Evolutionary conservation across 768 basidiomycete species (phyloP), one percentile per base, ranked within the genome.

Genomic region (Lenzites betulinus): DNA sequence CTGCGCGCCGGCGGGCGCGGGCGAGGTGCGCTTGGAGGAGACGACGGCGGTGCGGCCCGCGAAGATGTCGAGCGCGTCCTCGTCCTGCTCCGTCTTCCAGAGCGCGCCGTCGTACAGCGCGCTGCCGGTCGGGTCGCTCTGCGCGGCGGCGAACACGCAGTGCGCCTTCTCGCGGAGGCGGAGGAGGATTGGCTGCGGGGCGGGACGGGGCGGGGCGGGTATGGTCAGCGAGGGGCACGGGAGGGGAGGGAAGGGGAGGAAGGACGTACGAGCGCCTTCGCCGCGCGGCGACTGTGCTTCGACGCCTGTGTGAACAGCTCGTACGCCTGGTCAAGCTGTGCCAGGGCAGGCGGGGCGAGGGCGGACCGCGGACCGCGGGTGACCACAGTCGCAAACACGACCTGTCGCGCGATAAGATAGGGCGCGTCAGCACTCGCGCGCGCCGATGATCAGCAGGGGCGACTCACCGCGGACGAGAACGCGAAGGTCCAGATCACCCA

Each of bases 321-420:
- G 60, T 81, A 85, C 0, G 88, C 88, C 43, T 83, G 80, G 28
- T 90, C 88, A 8, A 93, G 77, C 65, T 92, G 88, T 20, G 77
- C 71, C 73, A 92, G 84, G 3, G 91, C 91, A 1, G 81, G 78
- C 13, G 79, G 72, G 0, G 90, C 91, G 12, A 92, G 70, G 0
- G 87, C 83, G 1, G 86, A 89, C 7, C 81, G 76, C 6, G 91
- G 91, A 3, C 87, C 85, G 28, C 88, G 82, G 2, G 87, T 89
- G 2, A 89, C 91, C 20, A 93, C 86, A 4, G 88, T 87, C 3
- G 89, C 92, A 66, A 92, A 88, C 16, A 92, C 86, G 11, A 90
- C 80, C 89, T 91, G 58, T 80, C n/a, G n/a, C n/a, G 65, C 84
- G 84, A 12, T 78, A 81, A 25, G 28, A 44, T 67, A 33, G 30